Conservation (phyloP, 305 asterid species). For the Fraxinus albicans region DNA sequence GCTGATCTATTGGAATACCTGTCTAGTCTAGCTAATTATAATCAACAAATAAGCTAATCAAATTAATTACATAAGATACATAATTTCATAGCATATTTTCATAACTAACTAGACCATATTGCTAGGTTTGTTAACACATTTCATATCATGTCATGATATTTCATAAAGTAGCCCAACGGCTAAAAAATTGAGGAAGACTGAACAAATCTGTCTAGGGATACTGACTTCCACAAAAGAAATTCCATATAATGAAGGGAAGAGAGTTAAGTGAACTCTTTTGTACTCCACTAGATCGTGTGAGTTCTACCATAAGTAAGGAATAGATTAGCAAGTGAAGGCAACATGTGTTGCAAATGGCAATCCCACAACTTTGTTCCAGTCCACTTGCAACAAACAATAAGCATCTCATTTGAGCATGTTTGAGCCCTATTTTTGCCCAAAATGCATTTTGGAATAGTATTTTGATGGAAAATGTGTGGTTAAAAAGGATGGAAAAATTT, state of each 20-base stretch:
- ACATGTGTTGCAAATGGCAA: not conserved
- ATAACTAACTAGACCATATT: not conserved
- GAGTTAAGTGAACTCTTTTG: not conserved
- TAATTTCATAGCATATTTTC: not conserved
- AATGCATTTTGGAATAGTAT: too few species aligned
- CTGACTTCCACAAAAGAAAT: not conserved
- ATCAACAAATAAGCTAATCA: not conserved
- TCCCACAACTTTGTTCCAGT: not conserved
- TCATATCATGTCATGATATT: not conserved
- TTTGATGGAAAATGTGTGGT: too few species aligned
- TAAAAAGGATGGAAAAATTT: too few species aligned
- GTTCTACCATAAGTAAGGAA: not conserved
- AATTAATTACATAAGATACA: not conserved
- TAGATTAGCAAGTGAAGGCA: not conserved
- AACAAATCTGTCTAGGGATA: not conserved
- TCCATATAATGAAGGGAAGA: not conserved
- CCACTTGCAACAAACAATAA: not conserved
- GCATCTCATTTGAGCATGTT: not conserved
- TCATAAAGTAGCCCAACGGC: not conserved
- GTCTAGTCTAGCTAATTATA: not conserved
- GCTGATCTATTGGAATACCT: not conserved
- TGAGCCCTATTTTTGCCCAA: too few species aligned
- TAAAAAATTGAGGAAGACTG: not conserved
- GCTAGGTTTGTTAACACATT: not conserved
- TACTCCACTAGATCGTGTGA: not conserved